A percentile compares a stretch with the other conserved stretches of the same genome.
Evolutionary conservation across 495 filamentous ascomycete species (phyloP).

Genomic region (Alectoria sarmentosa): DNA sequence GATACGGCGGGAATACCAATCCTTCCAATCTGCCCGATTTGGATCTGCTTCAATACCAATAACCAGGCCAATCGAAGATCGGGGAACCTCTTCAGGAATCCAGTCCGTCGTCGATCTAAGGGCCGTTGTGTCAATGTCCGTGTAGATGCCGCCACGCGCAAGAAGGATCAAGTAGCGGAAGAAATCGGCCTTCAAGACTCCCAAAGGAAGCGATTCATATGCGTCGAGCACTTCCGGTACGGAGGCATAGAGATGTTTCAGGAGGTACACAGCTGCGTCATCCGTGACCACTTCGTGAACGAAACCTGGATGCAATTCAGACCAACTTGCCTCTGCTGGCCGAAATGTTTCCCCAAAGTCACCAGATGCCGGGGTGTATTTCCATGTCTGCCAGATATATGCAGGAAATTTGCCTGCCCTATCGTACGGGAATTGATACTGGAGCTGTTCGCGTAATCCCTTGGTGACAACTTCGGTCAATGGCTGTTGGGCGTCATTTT

Average conservation of each 20-base stretch:
- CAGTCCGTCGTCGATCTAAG: slow-evolving; percentile 77
- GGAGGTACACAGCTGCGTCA: slow-evolving; percentile 67
- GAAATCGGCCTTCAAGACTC: slow-evolving; percentile 94
- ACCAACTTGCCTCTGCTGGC: slow-evolving; percentile 83
- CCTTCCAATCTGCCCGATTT: slow-evolving; percentile 81
- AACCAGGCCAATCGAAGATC: slow-evolving; percentile 70
- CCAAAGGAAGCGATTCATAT: slow-evolving; percentile 74
- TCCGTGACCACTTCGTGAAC: slow-evolving; percentile 97
- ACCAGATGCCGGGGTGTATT: slow-evolving; percentile 72
- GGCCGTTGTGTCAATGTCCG: slow-evolving; percentile 90
- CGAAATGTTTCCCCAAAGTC: slow-evolving; percentile 71
- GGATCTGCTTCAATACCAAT: slow-evolving; percentile 96
- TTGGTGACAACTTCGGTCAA: slow-evolving; percentile 50
- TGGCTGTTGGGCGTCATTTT: slow-evolving; percentile 37
- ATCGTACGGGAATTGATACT: slow-evolving; percentile 91
- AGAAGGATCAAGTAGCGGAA: slow-evolving; percentile 95
- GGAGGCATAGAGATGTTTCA: slow-evolving; percentile 78
- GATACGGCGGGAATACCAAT: slow-evolving; percentile 93
- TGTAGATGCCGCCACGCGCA: slow-evolving; percentile 90
- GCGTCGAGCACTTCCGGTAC: slow-evolving; percentile 91
- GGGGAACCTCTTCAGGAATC: slow-evolving; percentile 73
- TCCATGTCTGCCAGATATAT: slow-evolving; percentile 99
- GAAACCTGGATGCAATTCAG: slow-evolving; percentile 80
- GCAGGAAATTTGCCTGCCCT: slow-evolving; percentile 82
- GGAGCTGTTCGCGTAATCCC: slow-evolving; percentile 74